Evolutionary conservation across 805 yeast species (phyloP).

Genomic region (Kodamaea nitidulidarum): DNA sequence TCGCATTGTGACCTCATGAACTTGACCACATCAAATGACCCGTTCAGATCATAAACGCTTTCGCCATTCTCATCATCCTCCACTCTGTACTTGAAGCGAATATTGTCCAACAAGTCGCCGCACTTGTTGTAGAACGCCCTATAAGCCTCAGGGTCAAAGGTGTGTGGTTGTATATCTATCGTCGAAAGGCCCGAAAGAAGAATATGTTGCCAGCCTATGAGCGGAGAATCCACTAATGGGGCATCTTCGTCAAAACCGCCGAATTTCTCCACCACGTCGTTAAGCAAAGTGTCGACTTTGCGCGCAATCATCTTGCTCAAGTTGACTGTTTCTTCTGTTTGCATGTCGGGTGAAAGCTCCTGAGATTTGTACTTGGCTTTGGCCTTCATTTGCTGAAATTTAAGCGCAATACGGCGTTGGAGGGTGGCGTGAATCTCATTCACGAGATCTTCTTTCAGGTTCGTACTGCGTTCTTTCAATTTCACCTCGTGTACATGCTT

Average conservation of each 20-base stretch:
- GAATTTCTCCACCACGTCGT: slow-evolving; percentile 5
- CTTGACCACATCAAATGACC: slow-evolving; percentile 7
- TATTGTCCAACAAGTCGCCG: slow-evolving; percentile 23
- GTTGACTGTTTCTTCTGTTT: slow-evolving; percentile 4
- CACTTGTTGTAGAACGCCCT: slow-evolving; percentile 20
- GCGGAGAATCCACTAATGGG: background rate
- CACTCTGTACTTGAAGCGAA: slow-evolving; percentile 24
- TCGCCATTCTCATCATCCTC: slow-evolving; percentile 9
- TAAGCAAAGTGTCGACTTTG: slow-evolving; percentile 11
- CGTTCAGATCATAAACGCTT: slow-evolving; percentile 6
- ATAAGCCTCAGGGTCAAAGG: slow-evolving; percentile 10
- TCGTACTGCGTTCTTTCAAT: slow-evolving; percentile 6
- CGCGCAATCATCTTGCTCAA: slow-evolving; percentile 10
- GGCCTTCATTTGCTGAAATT: slow-evolving; percentile 1
- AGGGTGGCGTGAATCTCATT: slow-evolving; percentile 19
- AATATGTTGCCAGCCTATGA: slow-evolving; percentile 28
- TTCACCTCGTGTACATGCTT: background rate
- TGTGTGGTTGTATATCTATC: slow-evolving; percentile 12
- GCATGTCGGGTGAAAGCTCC: slow-evolving; percentile 6
- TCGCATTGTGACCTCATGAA: background rate
- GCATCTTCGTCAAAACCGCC: background rate
- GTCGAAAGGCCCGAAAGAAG: slow-evolving; percentile 20
- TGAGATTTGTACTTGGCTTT: slow-evolving; percentile 1
- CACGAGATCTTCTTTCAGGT: slow-evolving; percentile 20
- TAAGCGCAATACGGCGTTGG: slow-evolving; percentile 13